Percentiles rank a stretch among this genome's conserved stretches.
These are phyloP conservation scores for Colletotrichum kahawae DNA, from an alignment of 2,329 filamentous ascomycete species.

Conservation along the genomic window DNA sequence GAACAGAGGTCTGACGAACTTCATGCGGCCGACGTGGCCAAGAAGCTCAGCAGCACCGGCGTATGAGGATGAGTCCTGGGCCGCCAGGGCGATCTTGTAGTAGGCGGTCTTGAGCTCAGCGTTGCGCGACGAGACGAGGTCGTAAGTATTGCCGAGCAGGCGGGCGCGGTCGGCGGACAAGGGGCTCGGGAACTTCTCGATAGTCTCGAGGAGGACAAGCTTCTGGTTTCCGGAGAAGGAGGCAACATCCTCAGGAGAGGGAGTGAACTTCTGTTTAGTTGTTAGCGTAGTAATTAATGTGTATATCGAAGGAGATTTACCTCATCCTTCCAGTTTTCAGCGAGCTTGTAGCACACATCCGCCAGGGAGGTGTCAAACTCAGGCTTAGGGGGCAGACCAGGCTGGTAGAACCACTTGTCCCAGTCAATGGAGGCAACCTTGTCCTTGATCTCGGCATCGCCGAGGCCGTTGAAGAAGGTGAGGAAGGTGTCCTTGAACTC, in stretches of 20 bases:
- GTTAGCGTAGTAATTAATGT: constrained; percentile 5
- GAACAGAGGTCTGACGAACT: constrained; percentile 91
- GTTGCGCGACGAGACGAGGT: constrained; percentile 76
- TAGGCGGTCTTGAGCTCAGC: constrained; percentile 86
- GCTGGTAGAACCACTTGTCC: constrained; percentile 87
- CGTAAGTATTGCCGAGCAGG: constrained; percentile 77
- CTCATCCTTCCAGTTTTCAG: constrained; percentile 77
- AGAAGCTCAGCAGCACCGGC: constrained; percentile 75
- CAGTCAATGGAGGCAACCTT: constrained; percentile 81
- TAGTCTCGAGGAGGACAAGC: constrained; percentile 84
- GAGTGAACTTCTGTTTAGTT: constrained; percentile 59
- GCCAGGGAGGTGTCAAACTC: constrained; percentile 88
- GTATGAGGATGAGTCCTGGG: constrained; percentile 73
- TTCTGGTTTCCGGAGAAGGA: constrained; percentile 85
- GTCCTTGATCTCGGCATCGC: constrained; percentile 66
- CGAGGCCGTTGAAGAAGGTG: constrained; percentile 75
- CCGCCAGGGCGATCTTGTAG: constrained; percentile 78
- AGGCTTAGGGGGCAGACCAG: constrained; percentile 88
- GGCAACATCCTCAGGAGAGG: constrained; percentile 70
- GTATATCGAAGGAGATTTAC: constrained; percentile 37
- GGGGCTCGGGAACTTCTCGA: constrained; percentile 70
- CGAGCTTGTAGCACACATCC: constrained; percentile 82
- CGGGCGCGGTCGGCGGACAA: constrained; percentile 71
- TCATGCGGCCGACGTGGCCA: constrained; percentile 89
- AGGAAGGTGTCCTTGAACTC: constrained; percentile 92